Conservation (phyloP, 2,329 filamentous ascomycete species). For the Lasiodiplodia sp. region DNA sequence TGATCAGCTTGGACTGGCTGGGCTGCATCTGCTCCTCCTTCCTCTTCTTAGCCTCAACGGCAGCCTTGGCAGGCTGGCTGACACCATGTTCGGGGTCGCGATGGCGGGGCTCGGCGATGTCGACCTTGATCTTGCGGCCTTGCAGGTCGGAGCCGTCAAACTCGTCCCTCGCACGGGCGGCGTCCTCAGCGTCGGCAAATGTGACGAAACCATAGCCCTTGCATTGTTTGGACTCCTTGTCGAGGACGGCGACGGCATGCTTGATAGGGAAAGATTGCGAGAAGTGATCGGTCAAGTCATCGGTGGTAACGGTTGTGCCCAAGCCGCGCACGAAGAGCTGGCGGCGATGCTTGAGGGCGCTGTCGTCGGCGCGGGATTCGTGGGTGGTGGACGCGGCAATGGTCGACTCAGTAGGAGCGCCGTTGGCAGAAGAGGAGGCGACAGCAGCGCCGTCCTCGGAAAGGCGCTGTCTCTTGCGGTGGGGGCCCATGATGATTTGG, state of each 20-base stretch:
- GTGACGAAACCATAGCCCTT: slow-evolving; percentile 97
- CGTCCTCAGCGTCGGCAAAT: slow-evolving; percentile 92
- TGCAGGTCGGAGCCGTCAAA: slow-evolving; percentile 80
- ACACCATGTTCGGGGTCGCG: slow-evolving; percentile 54
- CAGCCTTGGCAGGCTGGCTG: slow-evolving; percentile 54
- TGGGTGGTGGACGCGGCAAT: slow-evolving; percentile 30
- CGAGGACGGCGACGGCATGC: slow-evolving; percentile 90
- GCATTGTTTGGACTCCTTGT: slow-evolving; percentile 84
- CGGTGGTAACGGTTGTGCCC: slow-evolving; percentile 78
- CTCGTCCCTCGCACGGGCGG: slow-evolving; percentile 78
- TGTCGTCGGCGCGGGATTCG: slow-evolving; percentile 30
- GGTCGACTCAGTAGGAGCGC: neutral
- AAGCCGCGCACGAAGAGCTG: slow-evolving; percentile 91
- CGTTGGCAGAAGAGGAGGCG: slow-evolving; percentile 39
- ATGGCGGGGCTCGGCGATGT: slow-evolving; percentile 85
- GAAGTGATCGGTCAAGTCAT: slow-evolving; percentile 85
- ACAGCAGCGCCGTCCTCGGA: slow-evolving; percentile 47
- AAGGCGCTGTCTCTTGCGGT: slow-evolving; percentile 51
- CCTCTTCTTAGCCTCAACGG: slow-evolving; percentile 69
- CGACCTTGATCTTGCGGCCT: slow-evolving; percentile 82
- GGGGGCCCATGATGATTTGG: slow-evolving; percentile 44
- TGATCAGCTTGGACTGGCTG: slow-evolving; percentile 77
- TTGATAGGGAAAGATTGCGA: slow-evolving; percentile 95
- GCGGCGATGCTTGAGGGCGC: slow-evolving; percentile 40
- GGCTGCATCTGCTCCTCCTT: slow-evolving; percentile 67